phyloP scores from a whole-genome alignment of 1,139 yeast genomes.

The Lodderomyces parapsilosis region DNA sequence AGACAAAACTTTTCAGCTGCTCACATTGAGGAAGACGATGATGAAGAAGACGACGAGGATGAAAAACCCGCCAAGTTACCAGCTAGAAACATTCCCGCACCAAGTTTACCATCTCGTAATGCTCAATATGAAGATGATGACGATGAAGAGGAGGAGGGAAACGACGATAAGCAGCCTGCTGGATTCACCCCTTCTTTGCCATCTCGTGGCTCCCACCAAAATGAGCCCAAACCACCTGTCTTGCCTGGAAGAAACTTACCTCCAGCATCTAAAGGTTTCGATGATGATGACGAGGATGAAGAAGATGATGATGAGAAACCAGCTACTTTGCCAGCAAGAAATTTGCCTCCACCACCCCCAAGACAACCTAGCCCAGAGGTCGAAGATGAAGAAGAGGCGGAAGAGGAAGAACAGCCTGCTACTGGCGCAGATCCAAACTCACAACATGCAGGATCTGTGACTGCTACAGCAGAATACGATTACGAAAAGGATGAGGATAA shows the following conservation, averaged over 20 bases:
- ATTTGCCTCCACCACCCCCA: slow-evolving; percentile 21
- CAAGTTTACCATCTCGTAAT: too few relatives aligned
- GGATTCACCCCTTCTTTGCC: slow-evolving; percentile 19
- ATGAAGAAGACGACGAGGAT: slow-evolving; percentile 17
- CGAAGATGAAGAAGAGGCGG: slow-evolving; percentile 48
- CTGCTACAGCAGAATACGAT: slow-evolving; percentile 66
- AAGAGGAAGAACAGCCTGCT: slow-evolving; percentile 23
- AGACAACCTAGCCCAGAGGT: slow-evolving; percentile 14
- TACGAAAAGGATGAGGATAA: slow-evolving; percentile 79
- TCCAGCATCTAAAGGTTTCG: slow-evolving; percentile 18
- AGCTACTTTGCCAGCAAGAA: slow-evolving; percentile 15
- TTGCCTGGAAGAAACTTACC: slow-evolving; percentile 22
- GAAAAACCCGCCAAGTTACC: slow-evolving; percentile 19
- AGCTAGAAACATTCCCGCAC: slow-evolving; percentile 23
- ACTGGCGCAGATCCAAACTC: slow-evolving; percentile 53
- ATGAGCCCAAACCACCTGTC: slow-evolving; percentile 3
- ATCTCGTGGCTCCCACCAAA: slow-evolving; percentile 9
- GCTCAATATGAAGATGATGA: slow-evolving; percentile 18
- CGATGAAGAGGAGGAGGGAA: slow-evolving; percentile 19
- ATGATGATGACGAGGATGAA: slow-evolving; percentile 21
- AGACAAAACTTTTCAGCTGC: too few relatives aligned
- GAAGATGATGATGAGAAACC: slow-evolving; percentile 19
- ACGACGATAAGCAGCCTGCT: slow-evolving; percentile 16
- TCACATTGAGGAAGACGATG: slow-evolving; percentile 12
- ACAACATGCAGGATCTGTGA: slow-evolving; percentile 56